These are phyloP conservation scores for Phytopythium ostracodes DNA, from an alignment of 352 stramenopile species.

Conservation along the genomic window DNA sequence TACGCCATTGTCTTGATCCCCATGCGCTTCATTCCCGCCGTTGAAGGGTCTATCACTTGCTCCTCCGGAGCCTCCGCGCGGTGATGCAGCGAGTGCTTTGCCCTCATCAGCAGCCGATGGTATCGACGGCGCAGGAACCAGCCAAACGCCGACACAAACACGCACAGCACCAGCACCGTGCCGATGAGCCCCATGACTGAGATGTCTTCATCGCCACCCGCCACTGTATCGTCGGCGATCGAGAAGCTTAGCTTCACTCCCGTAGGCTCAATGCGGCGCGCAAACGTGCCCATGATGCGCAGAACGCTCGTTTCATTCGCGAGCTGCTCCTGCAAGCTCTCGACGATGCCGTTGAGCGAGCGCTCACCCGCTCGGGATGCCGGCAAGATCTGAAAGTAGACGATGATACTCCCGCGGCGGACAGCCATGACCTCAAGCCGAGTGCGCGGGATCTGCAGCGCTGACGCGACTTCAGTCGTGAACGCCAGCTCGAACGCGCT, in stretches of 20 bases:
- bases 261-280: slow-evolving; percentile 49
- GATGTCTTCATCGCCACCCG: slow-evolving; percentile 58
- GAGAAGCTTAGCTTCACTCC: slow-evolving; percentile 66
- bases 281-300: slow-evolving; percentile 66
- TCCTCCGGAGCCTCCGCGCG: slow-evolving; percentile 7
- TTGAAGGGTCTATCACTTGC: slow-evolving; percentile 12
- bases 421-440: slow-evolving; percentile 53
- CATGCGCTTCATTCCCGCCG: slow-evolving; percentile 61
- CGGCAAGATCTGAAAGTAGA: slow-evolving; percentile 66
- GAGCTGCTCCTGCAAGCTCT: slow-evolving; percentile 50
- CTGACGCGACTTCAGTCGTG: slow-evolving; percentile 54
- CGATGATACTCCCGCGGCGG: slow-evolving; percentile 52
- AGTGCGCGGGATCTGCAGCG: slow-evolving; percentile 51
- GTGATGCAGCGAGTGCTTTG: slow-evolving; percentile 2
- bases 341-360: slow-evolving; percentile 66
- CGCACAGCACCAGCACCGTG: slow-evolving; percentile 50
- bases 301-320: slow-evolving; percentile 50
- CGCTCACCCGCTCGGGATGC: slow-evolving; percentile 50
- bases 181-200: slow-evolving; percentile 57
- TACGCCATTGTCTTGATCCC: slow-evolving; percentile 56
- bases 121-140: slow-evolving; percentile 56
- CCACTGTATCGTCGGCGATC: slow-evolving; percentile 56
- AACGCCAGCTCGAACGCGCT: slow-evolving; percentile 64
- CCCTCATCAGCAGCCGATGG: slow-evolving; percentile 34
- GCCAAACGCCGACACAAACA: slow-evolving; percentile 56